Evolutionary conservation across 192 early-diverging fungal genomes (phyloP), one percentile per base, ranked within the genome.

Genomic region (Dissophora globulifera): DNA sequence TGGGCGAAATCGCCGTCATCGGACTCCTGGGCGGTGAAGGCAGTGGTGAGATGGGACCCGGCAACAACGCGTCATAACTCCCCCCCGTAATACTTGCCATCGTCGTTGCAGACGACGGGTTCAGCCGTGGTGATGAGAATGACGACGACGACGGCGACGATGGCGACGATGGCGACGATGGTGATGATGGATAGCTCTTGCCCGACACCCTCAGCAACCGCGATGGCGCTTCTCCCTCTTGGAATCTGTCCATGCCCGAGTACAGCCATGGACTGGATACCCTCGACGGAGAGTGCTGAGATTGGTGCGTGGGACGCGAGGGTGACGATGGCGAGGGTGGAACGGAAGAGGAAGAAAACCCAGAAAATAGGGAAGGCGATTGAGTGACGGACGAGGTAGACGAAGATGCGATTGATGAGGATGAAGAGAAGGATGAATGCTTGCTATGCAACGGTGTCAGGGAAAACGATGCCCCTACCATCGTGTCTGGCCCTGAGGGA

Each of bases 1-100:
- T 70, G 6, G 68, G 68, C 1, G 69, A 71, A 19, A 71, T 57
- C 4, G n/a, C n/a, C n/a, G n/a, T n/a, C n/a, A n/a, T n/a, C n/a
- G n/a, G n/a, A n/a, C n/a, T n/a, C n/a, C n/a, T n/a, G n/a, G n/a
- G n/a, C n/a, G n/a, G n/a, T n/a, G n/a, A n/a, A n/a, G n/a, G n/a
- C n/a, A n/a, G n/a, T n/a, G n/a, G n/a, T n/a, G n/a, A n/a, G n/a
- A n/a, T n/a, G n/a, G n/a, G n/a, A n/a, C n/a, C n/a, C n/a, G n/a
- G n/a, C n/a, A n/a, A n/a, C n/a, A n/a, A n/a, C n/a, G n/a, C n/a
- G n/a, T n/a, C n/a, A n/a, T n/a, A n/a, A n/a, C n/a, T n/a, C n/a
- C n/a, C n/a, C n/a, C n/a, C n/a, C n/a, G n/a, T n/a, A n/a, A n/a
- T n/a, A n/a, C n/a, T n/a, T n/a, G n/a, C n/a, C n/a, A n/a, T n/a